Percentiles rank a stretch among this genome's conserved stretches.
Conservation (phyloP, 2,329 filamentous ascomycete genomes). For the Claviceps sorghi region DNA sequence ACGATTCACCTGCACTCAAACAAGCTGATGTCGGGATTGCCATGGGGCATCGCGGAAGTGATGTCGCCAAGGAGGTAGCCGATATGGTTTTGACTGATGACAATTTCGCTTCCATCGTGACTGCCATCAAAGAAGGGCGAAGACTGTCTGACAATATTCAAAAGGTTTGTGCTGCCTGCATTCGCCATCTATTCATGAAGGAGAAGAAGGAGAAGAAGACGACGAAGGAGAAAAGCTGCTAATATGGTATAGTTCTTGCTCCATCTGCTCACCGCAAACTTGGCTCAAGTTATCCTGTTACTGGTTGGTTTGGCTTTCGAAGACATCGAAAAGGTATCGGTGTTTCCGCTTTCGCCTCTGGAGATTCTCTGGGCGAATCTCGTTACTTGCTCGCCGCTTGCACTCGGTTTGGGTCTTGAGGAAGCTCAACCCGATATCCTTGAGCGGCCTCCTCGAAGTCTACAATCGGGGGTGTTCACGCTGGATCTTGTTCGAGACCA, state of each 20-base stretch:
- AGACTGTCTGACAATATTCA: constrained; percentile 61
- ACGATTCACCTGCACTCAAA: constrained; percentile 59
- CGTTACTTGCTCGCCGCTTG: constrained; percentile 56
- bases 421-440: constrained; percentile 55
- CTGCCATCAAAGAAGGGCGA: constrained; percentile 56
- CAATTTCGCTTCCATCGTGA: constrained; percentile 70
- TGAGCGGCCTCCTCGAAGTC: constrained; percentile 46
- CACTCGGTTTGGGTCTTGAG: constrained; percentile 59
- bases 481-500: constrained; percentile 3
- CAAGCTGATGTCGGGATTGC: constrained; percentile 62
- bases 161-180: constrained; percentile 33
- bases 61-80: constrained; percentile 66
- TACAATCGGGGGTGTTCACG: constrained; percentile 43
- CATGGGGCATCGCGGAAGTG: constrained; percentile 56
- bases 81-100: constrained; percentile 83
- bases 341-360: constrained; percentile 57
- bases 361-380: constrained; percentile 69
- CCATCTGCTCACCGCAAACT: constrained; percentile 54
- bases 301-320: constrained; percentile 57
- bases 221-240: neutral
- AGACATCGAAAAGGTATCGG: constrained; percentile 40
- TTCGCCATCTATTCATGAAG: neutral
- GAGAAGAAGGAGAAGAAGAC: neutral
- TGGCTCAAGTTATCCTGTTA: constrained; percentile 54
- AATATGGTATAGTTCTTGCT: constrained; percentile 34